Percentiles rank a stretch among this genome's conserved stretches.
phyloP scores from a whole-genome alignment of 805 yeast species.

The Yarrowia hollandica region DNA sequence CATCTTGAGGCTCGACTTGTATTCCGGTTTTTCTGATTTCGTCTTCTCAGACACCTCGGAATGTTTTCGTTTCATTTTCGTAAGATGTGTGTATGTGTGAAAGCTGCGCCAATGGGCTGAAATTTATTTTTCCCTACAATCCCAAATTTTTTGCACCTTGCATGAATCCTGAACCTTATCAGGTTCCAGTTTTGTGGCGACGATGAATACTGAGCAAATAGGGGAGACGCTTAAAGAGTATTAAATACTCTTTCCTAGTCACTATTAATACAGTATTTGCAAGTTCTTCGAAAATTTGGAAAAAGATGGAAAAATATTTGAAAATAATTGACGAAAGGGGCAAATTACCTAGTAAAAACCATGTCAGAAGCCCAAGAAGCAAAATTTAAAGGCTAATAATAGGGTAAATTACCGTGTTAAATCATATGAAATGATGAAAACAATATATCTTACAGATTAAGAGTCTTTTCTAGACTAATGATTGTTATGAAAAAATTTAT shows the following conservation, averaged over 20 bases:
- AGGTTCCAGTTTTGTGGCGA: neutral
- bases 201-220: neutral
- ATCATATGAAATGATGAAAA: neutral
- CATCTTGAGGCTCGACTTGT: constrained; percentile 31
- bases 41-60: constrained; percentile 23
- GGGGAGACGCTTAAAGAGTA: neutral
- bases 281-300: no score
- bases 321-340: no score
- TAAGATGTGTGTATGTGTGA: constrained; percentile 7
- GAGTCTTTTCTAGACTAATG: neutral
- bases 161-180: constrained; percentile 22
- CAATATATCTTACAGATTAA: neutral
- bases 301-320: no score
- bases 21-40: constrained; percentile 13
- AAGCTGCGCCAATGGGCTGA: constrained; percentile 5
- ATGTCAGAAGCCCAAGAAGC: no score
- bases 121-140: constrained; percentile 17
- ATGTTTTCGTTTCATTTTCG: constrained; percentile 28
- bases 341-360: no score
- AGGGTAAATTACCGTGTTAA: neutral
- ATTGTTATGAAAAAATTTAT: neutral
- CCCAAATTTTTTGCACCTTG: constrained; percentile 28
- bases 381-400: no score
- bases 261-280: no score
- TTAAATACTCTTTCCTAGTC: no score